Evolutionary conservation across 2,329 filamentous ascomycete species (phyloP).

Genomic region (Fusarium tanahbumbuense): DNA sequence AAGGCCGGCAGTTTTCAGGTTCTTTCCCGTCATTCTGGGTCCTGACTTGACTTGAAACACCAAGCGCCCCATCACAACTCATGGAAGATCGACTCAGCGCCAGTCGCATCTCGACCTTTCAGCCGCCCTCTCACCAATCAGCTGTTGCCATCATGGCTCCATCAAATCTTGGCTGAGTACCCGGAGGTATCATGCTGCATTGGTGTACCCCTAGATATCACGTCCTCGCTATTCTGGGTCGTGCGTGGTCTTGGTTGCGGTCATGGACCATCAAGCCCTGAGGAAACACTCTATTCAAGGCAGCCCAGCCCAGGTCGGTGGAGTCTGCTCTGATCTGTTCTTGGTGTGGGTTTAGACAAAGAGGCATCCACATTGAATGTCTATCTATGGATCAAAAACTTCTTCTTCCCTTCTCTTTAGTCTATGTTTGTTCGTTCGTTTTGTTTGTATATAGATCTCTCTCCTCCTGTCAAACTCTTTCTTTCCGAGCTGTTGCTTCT

Average conservation of each 20-base stretch:
- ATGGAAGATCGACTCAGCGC: slow-evolving; percentile 38
- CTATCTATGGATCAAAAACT: slow-evolving; percentile 14
- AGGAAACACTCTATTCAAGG: slow-evolving; percentile 41
- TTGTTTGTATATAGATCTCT: slow-evolving; percentile 38
- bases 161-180: slow-evolving; percentile 27
- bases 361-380: slow-evolving; percentile 26
- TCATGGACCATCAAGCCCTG: slow-evolving; percentile 13
- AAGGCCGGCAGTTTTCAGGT: slow-evolving; percentile 19
- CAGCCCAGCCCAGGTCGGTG: slow-evolving; percentile 12
- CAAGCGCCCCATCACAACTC: slow-evolving; percentile 41
- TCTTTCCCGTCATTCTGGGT: slow-evolving; percentile 24
- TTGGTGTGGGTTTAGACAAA: slow-evolving; percentile 38
- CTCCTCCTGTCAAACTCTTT: slow-evolving; percentile 10
- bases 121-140: slow-evolving; percentile 39
- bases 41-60: slow-evolving; percentile 44
- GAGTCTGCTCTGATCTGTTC: slow-evolving; percentile 16
- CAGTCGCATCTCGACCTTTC: slow-evolving; percentile 40
- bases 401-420: slow-evolving; percentile 6
- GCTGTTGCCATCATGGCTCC: slow-evolving; percentile 16
- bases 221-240: slow-evolving; percentile 18
- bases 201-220: slow-evolving; percentile 30
- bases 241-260: slow-evolving; percentile 32
- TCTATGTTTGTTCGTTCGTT: not conserved
- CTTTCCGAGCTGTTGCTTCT: slow-evolving; percentile 21
- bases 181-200: slow-evolving; percentile 31